Base-by-base conservation (phyloP, 768 basidiomycete genomes). In the Coprinellus micaceus region DNA sequence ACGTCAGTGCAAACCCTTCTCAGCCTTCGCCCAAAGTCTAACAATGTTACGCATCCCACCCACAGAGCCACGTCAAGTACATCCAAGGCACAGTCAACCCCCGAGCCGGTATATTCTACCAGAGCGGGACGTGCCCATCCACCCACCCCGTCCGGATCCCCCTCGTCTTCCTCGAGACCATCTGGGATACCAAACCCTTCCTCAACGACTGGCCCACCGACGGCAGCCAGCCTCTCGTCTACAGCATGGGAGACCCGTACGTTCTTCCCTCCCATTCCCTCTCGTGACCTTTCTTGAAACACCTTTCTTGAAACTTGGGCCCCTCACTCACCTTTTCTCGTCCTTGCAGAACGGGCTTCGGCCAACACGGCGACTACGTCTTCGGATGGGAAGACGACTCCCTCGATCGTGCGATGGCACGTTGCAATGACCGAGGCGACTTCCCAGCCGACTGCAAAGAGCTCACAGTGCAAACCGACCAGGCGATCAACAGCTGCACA, bases 381-480 rank as follows among this genome's bases (percentile, higher is more conserved):
- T 57, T 57, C 41, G 56, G 56, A 4, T 57, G 56, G 56, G 56
- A 57, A 45, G 51, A 44, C n/a, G 51, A 57, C n/a, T 57, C 56
- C 7, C 56, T 57, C 43, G 48, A 57, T n/a, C 50, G 56, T 19
- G 51, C 56, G 9, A 57, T 57, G 56, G 56, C 50, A 22, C 39
- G 26, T 10, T 57, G 56, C 44, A 44, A 24, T 11, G 56, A 57
- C 29, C 43, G 24, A 28, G 29, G 26, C 9, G 56, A 48, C 24
- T 17, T 17, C 17, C 56, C 56, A 0, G 51, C 39, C 17, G 21
- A 21, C 39, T 57, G 56, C 51, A 26, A 19, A 6, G 56, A 26
- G 19, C 51, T 57, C n/a, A 57, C 56, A 7, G 50, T 52, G 19
- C 37, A 29, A 5, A 33, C 50, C 30, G 56, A 57, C 44, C 10